Base-by-base conservation (phyloP, 768 basidiomycete species). In the Brasilioporus rufonigricans region DNA sequence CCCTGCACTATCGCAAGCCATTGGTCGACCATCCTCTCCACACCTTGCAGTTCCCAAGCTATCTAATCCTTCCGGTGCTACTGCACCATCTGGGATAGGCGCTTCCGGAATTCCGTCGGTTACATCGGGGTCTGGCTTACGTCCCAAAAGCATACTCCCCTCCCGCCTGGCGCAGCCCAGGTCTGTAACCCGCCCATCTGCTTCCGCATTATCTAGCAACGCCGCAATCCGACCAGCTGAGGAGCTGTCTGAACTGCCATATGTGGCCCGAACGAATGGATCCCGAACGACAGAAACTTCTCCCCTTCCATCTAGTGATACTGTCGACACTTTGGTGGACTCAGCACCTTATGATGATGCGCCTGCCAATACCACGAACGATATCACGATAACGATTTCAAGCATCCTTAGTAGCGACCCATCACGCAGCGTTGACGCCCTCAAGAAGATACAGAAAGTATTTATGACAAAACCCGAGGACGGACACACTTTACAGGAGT, bases 391-490 rank as follows among this genome's bases (percentile, higher is more conserved):
- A 48, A 86, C 84, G 3, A 95, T 97, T 57, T 93, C 89, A 27
- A 92, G 87, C 54, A 93, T 96, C 49, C 78, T 95, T 45, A 93
- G 91, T 66, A 90, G 86, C 57, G 93, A 98, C 74, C 82, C 91
- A 0, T 74, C 81, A 21, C 81, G 87, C 26, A 93, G 92, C 63
- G 93, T 98, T 26, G 94, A 98, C 56, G 91, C 93, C 0, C 76
- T 99, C 63, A 99, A 99, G 76, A 88, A 84, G 65, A 82, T 98
- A 49, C 94, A 98, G 68, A 88, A 86, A 66, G 88, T 91, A 57
- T 78, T 99, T 23, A 81, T 87, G 53, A 75, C 87, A 13, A 82
- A 84, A 12, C 85, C 91, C 11, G 89, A 93, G 49, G 80, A 80
- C 21, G 90, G 88, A 6, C 82, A 82, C 29, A 77, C 83, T 7